Evolutionary conservation across 306 rosid species (phyloP).

Genomic region (Cicer judaicum): DNA sequence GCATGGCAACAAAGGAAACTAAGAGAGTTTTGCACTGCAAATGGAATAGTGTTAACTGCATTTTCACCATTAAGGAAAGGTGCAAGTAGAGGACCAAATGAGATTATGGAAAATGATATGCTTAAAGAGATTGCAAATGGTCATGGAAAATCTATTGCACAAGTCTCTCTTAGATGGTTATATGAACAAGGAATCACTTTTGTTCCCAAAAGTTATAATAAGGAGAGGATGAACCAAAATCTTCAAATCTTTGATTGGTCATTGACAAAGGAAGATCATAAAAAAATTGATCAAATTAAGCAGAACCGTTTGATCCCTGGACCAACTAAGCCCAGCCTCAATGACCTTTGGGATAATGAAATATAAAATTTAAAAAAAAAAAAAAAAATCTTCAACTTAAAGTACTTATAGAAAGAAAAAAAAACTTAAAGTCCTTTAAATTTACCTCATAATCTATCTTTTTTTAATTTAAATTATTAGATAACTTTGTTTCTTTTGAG

Average conservation of each 20-base stretch:
- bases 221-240: conserved; percentile 57
- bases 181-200: conserved; percentile 13
- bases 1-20: conserved; percentile 58
- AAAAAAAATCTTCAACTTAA: too few relatives aligned
- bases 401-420: background rate
- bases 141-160: conserved; percentile 52
- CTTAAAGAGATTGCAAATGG: conserved; percentile 48
- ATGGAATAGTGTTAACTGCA: conserved; percentile 36
- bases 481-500: background rate
- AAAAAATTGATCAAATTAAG: conserved; percentile 44
- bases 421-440: background rate
- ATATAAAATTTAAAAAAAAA: background rate
- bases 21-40: conserved; percentile 49
- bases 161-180: background rate
- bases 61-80: conserved; percentile 53
- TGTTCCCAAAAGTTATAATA: conserved; percentile 61
- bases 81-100: conserved; percentile 45
- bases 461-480: background rate
- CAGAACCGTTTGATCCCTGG: background rate
- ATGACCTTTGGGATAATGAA: conserved; percentile 38
- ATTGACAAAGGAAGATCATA: conserved; percentile 43
- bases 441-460: background rate
- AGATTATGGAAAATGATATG: conserved; percentile 47
- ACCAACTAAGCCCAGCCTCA: conserved; percentile 39
- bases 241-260: conserved; percentile 57